A percentile compares a stretch with the other conserved stretches of the same genome.
These are phyloP conservation scores for Fagus sylvatica DNA, from an alignment of 306 rosid genomes.

Conservation along the genomic window DNA sequence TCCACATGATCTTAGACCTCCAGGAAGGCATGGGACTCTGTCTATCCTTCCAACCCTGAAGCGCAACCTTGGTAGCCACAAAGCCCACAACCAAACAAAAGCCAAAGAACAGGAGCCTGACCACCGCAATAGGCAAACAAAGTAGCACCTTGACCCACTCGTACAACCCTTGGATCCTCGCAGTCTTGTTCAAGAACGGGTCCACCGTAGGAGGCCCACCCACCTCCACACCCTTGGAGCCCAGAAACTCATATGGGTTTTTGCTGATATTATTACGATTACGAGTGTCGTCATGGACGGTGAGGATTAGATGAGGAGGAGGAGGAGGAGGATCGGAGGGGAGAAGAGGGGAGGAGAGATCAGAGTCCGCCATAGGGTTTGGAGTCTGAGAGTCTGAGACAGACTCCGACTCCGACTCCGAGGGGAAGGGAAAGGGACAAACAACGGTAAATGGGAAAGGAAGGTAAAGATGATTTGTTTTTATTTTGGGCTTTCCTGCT, in stretches of 20 bases:
- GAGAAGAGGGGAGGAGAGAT: conserved; percentile 60
- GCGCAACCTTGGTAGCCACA: conserved; percentile 69
- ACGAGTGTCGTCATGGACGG: conserved; percentile 20
- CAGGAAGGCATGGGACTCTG: conserved; percentile 81
- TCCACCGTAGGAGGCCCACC: conserved; percentile 53
- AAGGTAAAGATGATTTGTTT: background rate
- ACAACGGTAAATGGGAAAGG: too few species aligned
- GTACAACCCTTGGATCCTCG: conserved; percentile 51
- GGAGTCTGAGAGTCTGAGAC: background rate
- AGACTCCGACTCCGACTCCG: too few species aligned
- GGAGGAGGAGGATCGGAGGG: conserved; percentile 40
- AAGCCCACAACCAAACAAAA: conserved; percentile 57
- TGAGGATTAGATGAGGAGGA: conserved; percentile 42
- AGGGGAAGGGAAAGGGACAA: too few species aligned
- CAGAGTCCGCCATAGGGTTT: conserved; percentile 56
- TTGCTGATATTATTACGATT: background rate
- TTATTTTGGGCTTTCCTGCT: background rate
- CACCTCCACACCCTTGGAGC: conserved; percentile 51
- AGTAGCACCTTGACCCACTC: conserved; percentile 63
- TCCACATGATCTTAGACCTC: conserved; percentile 81
- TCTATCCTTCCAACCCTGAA: conserved; percentile 76
- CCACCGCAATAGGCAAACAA: conserved; percentile 59
- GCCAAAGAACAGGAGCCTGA: conserved; percentile 67
- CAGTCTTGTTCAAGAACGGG: conserved; percentile 72
- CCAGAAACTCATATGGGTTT: conserved; percentile 52